A percentile compares a stretch with the other conserved stretches of the same genome.
Evolutionary conservation across 2,329 filamentous ascomycete species (phyloP).

Genomic region (Fusarium sambucinum): DNA sequence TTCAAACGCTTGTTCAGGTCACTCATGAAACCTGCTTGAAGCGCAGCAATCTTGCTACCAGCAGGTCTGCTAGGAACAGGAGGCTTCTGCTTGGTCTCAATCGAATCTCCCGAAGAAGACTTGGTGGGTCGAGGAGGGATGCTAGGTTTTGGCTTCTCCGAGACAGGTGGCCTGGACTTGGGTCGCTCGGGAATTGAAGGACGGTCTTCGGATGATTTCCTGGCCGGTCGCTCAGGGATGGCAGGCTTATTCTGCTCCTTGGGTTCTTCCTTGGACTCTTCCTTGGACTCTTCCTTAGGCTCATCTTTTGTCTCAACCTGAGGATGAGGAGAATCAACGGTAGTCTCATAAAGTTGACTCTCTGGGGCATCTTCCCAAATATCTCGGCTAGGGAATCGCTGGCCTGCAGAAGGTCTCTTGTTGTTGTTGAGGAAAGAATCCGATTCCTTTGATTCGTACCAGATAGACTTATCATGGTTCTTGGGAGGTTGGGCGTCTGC

Average conservation of each 20-base stretch:
- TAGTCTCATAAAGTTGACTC: conserved; percentile 82
- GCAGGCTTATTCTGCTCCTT: conserved; percentile 49
- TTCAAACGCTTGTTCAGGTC: conserved; percentile 92
- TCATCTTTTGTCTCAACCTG: conserved; percentile 44
- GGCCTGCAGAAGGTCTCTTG: conserved; percentile 67
- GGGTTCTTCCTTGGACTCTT: conserved; percentile 17
- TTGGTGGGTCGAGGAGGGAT: conserved; percentile 74
- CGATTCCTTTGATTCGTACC: conserved; percentile 60
- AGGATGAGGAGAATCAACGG: conserved; percentile 61
- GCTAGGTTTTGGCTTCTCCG: conserved; percentile 69
- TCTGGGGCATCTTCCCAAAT: conserved; percentile 96
- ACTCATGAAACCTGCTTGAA: conserved; percentile 92
- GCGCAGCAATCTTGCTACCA: conserved; percentile 87
- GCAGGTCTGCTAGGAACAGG: conserved; percentile 79
- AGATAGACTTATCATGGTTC: conserved; percentile 55
- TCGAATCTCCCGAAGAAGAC: conserved; percentile 54
- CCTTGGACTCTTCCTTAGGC: conserved; percentile 32
- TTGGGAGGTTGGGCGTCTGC: conserved; percentile 48
- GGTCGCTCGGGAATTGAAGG: conserved; percentile 65
- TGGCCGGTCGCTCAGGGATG: conserved; percentile 51
- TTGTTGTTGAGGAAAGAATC: conserved; percentile 59
- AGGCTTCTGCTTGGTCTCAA: conserved; percentile 79
- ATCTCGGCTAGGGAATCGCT: conserved; percentile 90
- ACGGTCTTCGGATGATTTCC: conserved; percentile 58
- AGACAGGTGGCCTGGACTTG: conserved; percentile 63